phyloP scores from a whole-genome alignment of 176 grass and related monocot genomes.

The Ensete ventricosum region DNA sequence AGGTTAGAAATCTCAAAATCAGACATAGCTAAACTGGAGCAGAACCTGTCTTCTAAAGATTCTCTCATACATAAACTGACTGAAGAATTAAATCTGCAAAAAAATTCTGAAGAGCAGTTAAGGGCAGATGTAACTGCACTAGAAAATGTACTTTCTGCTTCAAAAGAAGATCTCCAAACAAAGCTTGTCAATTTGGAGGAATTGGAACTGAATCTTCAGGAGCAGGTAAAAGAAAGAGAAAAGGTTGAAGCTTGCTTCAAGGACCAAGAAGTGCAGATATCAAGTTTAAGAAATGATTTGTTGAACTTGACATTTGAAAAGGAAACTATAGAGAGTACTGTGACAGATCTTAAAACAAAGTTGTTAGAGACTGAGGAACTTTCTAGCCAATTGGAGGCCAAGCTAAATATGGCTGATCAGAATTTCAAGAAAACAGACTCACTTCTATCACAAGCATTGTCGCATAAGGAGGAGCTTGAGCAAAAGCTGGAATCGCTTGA shows the following conservation, averaged over 20 bases:
- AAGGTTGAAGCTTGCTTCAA: slow-evolving; percentile 33
- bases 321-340: slow-evolving; percentile 29
- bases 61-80: slow-evolving; percentile 40
- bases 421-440: slow-evolving; percentile 48
- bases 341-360: slow-evolving; percentile 44
- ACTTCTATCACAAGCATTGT: slow-evolving; percentile 52
- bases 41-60: slow-evolving; percentile 62
- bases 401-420: slow-evolving; percentile 39
- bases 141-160: slow-evolving; percentile 40
- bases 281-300: slow-evolving; percentile 39
- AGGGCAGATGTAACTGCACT: slow-evolving; percentile 46
- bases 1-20: slow-evolving; percentile 60
- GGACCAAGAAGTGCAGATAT: slow-evolving; percentile 45
- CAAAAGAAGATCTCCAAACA: slow-evolving; percentile 34
- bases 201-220: slow-evolving; percentile 40
- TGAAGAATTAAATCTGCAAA: slow-evolving; percentile 54
- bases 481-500: slow-evolving; percentile 53
- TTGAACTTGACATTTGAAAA: slow-evolving; percentile 55
- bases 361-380: slow-evolving; percentile 39
- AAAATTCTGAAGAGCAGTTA: slow-evolving; percentile 51
- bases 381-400: slow-evolving; percentile 35
- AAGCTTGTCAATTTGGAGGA: slow-evolving; percentile 44
- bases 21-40: slow-evolving; percentile 52
- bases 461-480: slow-evolving; percentile 64
- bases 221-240: slow-evolving; percentile 48